Percentiles rank a stretch among this genome's conserved stretches.
Evolutionary conservation across 345 rosid genomes (phyloP).

Genomic region (Ceriops tagal): DNA sequence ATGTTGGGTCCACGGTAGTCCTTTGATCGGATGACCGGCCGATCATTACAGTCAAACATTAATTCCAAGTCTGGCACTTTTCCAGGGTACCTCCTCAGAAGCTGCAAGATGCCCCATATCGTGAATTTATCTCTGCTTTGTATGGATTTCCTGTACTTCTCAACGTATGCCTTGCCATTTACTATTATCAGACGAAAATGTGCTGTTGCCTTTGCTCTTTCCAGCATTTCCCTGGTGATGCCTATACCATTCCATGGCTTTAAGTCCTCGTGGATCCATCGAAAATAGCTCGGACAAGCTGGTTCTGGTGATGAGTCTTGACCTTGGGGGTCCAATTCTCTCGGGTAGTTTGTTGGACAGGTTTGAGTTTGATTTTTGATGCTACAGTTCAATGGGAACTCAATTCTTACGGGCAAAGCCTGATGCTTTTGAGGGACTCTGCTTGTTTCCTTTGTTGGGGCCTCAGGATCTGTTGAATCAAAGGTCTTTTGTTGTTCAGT

Average conservation of each 20-base stretch:
- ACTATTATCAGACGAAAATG: slow-evolving; percentile 56
- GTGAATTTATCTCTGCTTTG: slow-evolving; percentile 55
- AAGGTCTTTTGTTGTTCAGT: no score
- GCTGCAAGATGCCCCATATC: slow-evolving; percentile 74
- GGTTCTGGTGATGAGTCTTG: background rate
- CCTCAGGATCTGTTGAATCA: no score
- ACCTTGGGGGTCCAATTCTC: background rate
- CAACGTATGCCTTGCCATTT: slow-evolving; percentile 52
- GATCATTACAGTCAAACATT: slow-evolving; percentile 59
- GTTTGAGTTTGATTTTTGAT: slow-evolving; percentile 4
- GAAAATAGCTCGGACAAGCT: slow-evolving; percentile 36
- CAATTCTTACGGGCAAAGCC: background rate
- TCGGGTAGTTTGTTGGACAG: slow-evolving; percentile 16
- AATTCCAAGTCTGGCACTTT: slow-evolving; percentile 65
- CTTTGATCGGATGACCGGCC: slow-evolving; percentile 37
- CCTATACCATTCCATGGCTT: slow-evolving; percentile 62
- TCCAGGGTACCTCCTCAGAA: slow-evolving; percentile 64
- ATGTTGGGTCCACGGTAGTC: slow-evolving; percentile 33
- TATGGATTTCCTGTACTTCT: slow-evolving; percentile 44
- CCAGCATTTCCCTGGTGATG: slow-evolving; percentile 53
- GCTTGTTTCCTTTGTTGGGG: slow-evolving; percentile 4
- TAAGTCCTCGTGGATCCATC: slow-evolving; percentile 78
- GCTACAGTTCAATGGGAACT: slow-evolving; percentile 14
- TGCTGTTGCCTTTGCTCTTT: slow-evolving; percentile 46
- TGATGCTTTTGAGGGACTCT: background rate